A percentile compares a stretch with the other conserved stretches of the same genome.
Evolutionary conservation across 257 asterid species (phyloP).

Genomic region (Agastache rugosa): DNA sequence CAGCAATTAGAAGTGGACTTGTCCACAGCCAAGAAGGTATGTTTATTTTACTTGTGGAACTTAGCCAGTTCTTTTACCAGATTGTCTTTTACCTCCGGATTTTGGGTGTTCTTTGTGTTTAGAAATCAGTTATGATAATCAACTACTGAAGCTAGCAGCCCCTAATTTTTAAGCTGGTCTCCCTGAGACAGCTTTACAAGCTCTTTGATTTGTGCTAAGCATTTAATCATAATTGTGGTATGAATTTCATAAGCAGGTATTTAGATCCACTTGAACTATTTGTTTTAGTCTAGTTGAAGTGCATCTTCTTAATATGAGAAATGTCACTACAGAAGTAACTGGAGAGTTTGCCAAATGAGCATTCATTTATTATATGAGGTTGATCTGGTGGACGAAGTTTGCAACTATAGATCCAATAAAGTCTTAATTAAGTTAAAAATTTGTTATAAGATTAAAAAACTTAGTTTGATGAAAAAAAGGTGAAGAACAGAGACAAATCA

Average conservation of each 20-base stretch:
- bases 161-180: background rate
- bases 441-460: background rate
- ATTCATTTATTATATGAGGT: background rate
- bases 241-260: background rate
- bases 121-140: background rate
- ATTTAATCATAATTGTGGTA: background rate
- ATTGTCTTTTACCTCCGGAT: no score
- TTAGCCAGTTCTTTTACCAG: background rate
- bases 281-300: slow-evolving; percentile 17
- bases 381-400: slow-evolving; percentile 3
- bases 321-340: background rate
- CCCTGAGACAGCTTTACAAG: no score
- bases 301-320: background rate
- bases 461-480: background rate
- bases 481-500: background rate
- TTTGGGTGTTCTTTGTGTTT: background rate
- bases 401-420: slow-evolving; percentile 5
- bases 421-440: background rate
- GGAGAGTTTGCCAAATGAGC: background rate
- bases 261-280: background rate
- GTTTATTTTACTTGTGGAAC: slow-evolving; percentile 1
- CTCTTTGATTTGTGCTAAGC: background rate
- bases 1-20: slow-evolving; percentile 75
- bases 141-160: slow-evolving; percentile 5
- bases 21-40: slow-evolving; percentile 74